Evolutionary conservation across 2,329 filamentous ascomycete species (phyloP), one percentile per base, ranked within the genome.

Genomic region (Diaporthe batatas): DNA sequence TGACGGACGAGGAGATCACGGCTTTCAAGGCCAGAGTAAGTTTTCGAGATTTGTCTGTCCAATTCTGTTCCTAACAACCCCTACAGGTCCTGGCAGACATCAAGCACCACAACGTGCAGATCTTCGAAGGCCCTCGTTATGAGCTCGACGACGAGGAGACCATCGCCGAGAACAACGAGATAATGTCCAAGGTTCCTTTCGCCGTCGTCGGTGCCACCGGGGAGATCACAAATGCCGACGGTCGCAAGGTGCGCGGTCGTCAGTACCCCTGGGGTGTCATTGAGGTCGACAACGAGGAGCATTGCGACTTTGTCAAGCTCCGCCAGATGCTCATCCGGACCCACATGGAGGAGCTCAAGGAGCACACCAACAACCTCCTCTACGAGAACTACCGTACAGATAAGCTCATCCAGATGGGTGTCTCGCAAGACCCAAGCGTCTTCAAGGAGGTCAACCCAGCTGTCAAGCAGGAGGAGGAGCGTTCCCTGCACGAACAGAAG

Each of bases 391-490:
- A 99, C 92, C 93, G 96, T 86, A 98, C 96, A 81, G 96, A 98
- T 87, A 99, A 99, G 91, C 94, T 99, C 81, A 95, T 96, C 78
- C 92, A 93, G 79, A 98, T 99, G 96, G 96, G 96, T 83, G 96
- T 99, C 79, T 95, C 96, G 77, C 96, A 99, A 84, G 96, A 99
- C 86, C 95, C 95, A 78, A 98, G 94, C 83, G 96, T 99, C 79
- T 99, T 99, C 94, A 99, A 99, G 91, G 96, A 99, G 91, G 95
- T 99, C 89, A 99, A 99, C 91, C 96, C 96, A 76, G 96, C 96
- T 59, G 96, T 98, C 86, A 99, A 99, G 92, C 96, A 99, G 86
- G 96, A 99, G 84, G 96, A 99, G 87, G 96, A 99, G 89, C 94
- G 96, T 80, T 92, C 94, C 76, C 89, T 99, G 78, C 96, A 99